Base-by-base conservation (phyloP, 2,329 filamentous ascomycete genomes). In the Ascochyta viciae-villosae region DNA sequence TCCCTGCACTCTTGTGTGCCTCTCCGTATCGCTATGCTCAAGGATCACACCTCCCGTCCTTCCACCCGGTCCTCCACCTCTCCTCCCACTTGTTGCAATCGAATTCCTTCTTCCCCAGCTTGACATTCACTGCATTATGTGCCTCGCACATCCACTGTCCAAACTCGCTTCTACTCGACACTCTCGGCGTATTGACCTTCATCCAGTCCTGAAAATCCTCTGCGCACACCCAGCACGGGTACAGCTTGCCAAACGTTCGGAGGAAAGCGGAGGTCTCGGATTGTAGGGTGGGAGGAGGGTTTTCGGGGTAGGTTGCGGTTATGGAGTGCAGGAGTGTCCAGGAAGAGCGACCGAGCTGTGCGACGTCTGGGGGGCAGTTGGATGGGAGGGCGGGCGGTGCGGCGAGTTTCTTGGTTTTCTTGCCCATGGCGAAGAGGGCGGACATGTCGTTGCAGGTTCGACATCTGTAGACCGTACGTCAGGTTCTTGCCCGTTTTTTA, bases 251-350 rank as follows among this genome's bases (percentile, higher is more conserved):
- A 74, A 99, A 96, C 2, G 92, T 82, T 23, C 81, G 79, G 66
- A 99, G 83, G 78, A 99, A 98, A 47, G 85, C 83, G 52, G 82
- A 82, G 65, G 96, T 89, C 66, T 97, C 89, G 27, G 80, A 79
- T 73, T 97, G 92, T 66, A 96, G 86, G 9, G 81, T 76, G 0
- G 81, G 75, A 0, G 88, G 85, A 0, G 95, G 92, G 7, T 74
- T 77, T 7, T 83, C 81, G 1, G 95, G 95, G 75, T 98, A 99
- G 13, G 86, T 86, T 0, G 93, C 95, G 13, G 94, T 91, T 62
- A 99, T 90, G 8, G 90, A 89, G 80, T 99, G 95, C 1, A 99
- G 86, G 19, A 99, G 84, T 0, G 92, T 97, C 95, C 95, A 99
- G 12, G 92, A 91, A 57, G 88, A 88, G 60, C 92, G 90, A 44